Evolutionary conservation across 2,329 filamentous ascomycete genomes (phyloP), one percentile per base, ranked within the genome.

Genomic region (Botrytis hyacinthi): DNA sequence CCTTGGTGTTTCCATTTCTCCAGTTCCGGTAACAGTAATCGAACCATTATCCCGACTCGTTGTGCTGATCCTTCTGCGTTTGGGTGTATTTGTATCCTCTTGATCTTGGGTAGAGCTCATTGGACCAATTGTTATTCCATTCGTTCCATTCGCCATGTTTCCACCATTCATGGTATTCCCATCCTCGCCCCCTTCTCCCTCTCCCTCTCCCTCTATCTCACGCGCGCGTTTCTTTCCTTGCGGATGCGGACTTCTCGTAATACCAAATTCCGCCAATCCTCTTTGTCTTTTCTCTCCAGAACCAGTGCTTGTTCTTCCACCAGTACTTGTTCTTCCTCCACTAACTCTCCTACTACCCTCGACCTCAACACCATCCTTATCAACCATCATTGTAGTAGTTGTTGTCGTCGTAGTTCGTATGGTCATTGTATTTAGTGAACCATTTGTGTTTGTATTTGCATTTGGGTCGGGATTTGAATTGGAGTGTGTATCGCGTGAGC

Each of bases 241-340:
- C 22, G 48, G 48, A 44, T 57, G 66, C 16, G 66, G 66, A 69
- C 66, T 69, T 37, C 48, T 69, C 10, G 48, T 69, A 29, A 69
- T 69, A 40, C 66, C 66, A 57, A 69, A 69, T 32, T 69, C 66
- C 10, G 66, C 66, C 66, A 69, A 69, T 57, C 66, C 48, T 8
- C 54, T 62, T 29, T 60, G 68, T 46, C 68, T 61, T 42, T 70
- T 70, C 22, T 62, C 57, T 7, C 51, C 37, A 18, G 51, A 57
- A 29, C 51, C 51, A 16, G 4, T 61, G 32, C 65, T 68, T 9
- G 48, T 57, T 57, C 65, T 68, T 16, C 46, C 48, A 16, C 32
- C 59, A 10, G 7, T 61, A 59, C 48, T 68, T 5, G 48, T 57
- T 32, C 66, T 69, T 29, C 48, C 51, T 4, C 35, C 60, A 62